Conservation (phyloP, 108 stramenopile genomes). For the Nannochloropsis oceanica region DNA sequence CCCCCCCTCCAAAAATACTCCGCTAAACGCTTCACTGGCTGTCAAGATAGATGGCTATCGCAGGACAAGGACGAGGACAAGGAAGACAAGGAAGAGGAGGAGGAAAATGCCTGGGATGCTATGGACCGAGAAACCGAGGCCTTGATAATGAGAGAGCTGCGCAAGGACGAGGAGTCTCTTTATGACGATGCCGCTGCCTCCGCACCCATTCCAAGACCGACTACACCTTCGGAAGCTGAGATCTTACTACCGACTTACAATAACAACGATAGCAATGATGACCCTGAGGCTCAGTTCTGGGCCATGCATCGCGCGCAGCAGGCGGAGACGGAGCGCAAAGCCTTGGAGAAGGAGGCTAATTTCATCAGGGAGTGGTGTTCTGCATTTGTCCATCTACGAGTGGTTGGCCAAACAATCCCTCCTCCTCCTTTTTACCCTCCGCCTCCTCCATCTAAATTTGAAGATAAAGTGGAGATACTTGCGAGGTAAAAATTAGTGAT, state of each 20-base stretch:
- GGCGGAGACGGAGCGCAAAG: neutral
- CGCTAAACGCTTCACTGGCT: no score
- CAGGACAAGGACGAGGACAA: no score
- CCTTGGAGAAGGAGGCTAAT: neutral
- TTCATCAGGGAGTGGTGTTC: neutral
- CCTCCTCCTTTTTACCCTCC: neutral
- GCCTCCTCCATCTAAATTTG: neutral
- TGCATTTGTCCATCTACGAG: neutral
- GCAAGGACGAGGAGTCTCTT: neutral
- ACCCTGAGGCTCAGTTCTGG: neutral
- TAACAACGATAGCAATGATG: neutral
- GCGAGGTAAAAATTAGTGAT: neutral
- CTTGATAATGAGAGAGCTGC: neutral
- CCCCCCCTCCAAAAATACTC: no score
- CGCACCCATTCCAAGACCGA: neutral
- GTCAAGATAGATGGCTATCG: no score
- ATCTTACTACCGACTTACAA: neutral
- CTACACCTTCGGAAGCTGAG: neutral
- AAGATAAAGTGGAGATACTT: neutral
- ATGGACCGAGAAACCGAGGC: neutral
- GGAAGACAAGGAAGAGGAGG: neutral
- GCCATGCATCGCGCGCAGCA: neutral
- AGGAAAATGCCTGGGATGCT: neutral
- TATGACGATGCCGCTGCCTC: neutral
- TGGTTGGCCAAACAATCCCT: neutral